A percentile compares a stretch with the other conserved stretches of the same genome.
phyloP scores from a whole-genome alignment of 2,329 filamentous ascomycete species.

The Cadophora malorum region DNA sequence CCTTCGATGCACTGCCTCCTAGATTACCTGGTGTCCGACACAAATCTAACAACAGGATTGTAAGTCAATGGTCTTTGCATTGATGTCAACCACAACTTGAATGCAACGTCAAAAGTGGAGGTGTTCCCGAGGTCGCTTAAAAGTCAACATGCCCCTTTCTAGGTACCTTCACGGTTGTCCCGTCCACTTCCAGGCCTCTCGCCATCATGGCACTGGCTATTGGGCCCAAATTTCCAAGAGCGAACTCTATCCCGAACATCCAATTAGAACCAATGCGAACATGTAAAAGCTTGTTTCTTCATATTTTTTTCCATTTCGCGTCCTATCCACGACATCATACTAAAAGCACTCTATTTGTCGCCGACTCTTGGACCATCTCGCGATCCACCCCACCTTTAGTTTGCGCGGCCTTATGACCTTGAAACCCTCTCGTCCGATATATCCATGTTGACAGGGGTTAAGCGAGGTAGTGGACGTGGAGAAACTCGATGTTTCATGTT shows the following conservation, averaged over 20 bases:
- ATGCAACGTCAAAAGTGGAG: not conserved
- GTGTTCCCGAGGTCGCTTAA: not conserved
- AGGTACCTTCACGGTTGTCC: not conserved
- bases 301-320: not conserved
- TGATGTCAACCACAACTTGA: not conserved
- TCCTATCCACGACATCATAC: not conserved
- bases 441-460: constrained; percentile 1
- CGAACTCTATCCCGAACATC: too few species aligned
- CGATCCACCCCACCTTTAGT: not conserved
- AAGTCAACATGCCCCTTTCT: constrained; percentile 9
- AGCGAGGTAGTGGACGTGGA: constrained; percentile 5
- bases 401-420: not conserved
- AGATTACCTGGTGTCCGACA: too few species aligned
- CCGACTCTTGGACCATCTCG: not conserved
- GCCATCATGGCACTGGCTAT: too few species aligned
- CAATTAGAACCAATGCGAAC: too few species aligned
- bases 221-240: too few species aligned
- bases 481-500: not conserved
- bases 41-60: too few species aligned
- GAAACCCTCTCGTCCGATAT: not conserved
- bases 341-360: not conserved
- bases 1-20: too few species aligned
- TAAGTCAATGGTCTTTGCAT: not conserved
- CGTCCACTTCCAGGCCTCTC: too few species aligned
- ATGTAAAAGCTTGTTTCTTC: not conserved